These are phyloP conservation scores for Erythrophleum ivorense DNA, from an alignment of 331 rosid genomes.

Conservation along the genomic window DNA sequence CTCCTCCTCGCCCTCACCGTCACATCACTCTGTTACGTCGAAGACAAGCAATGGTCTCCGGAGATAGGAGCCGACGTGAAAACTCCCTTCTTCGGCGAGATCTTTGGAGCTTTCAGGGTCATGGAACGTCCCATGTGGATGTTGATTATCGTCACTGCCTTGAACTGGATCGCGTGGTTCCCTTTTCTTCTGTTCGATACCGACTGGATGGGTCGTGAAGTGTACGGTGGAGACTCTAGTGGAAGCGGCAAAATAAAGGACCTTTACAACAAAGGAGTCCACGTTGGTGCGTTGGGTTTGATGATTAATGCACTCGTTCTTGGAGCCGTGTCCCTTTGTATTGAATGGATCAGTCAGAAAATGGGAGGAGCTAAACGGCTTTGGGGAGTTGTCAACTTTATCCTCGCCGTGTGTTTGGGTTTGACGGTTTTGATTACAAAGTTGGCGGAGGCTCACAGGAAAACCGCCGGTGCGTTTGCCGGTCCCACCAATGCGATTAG, in stretches of 20 bases:
- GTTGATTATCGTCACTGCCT: conserved; percentile 50
- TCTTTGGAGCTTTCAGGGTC: conserved; percentile 42
- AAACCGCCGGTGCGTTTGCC: too few relatives aligned
- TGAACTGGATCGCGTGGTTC: conserved; percentile 68
- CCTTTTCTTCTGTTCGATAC: conserved; percentile 65
- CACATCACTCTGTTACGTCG: conserved; percentile 34
- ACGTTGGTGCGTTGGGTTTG: conserved; percentile 53
- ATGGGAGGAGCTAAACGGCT: conserved; percentile 50
- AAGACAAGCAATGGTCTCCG: conserved; percentile 10
- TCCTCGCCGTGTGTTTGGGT: conserved; percentile 46
- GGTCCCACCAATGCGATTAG: conserved; percentile 41
- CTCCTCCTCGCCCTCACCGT: conserved; percentile 35
- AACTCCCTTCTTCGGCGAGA: conserved; percentile 38
- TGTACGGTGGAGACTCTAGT: conserved; percentile 52
- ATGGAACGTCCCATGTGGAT: conserved; percentile 56
- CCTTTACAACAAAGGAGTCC: conserved; percentile 56
- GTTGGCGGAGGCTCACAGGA: too few relatives aligned
- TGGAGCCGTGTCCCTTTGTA: conserved; percentile 44
- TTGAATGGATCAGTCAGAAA: conserved; percentile 38
- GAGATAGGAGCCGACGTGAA: too few relatives aligned
- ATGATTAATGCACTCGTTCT: conserved; percentile 57
- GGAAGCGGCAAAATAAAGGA: neutral
- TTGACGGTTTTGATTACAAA: conserved; percentile 51
- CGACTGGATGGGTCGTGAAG: conserved; percentile 73
- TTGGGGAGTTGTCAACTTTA: conserved; percentile 61